These are phyloP conservation scores for Ascochyta clinopodiicola DNA, from an alignment of 2,329 filamentous ascomycete species.

Conservation along the genomic window DNA sequence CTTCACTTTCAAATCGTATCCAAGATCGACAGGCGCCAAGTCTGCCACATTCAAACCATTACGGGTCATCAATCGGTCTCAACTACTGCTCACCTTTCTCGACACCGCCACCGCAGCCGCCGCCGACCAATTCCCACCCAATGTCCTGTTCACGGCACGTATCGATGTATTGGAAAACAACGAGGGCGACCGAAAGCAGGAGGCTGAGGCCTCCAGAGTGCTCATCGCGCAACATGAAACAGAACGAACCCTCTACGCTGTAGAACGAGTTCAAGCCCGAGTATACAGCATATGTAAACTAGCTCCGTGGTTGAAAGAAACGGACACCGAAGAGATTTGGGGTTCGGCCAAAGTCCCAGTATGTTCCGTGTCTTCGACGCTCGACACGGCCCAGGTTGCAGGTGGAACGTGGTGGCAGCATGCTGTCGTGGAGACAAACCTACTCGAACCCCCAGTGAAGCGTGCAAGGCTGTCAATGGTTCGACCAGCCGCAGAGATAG, in stretches of 20 bases:
- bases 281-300: slow-evolving; percentile 74
- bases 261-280: slow-evolving; percentile 68
- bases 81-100: slow-evolving; percentile 49
- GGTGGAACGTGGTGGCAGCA: slow-evolving; percentile 42
- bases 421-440: slow-evolving; percentile 30
- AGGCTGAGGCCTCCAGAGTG: slow-evolving; percentile 25
- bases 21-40: slow-evolving; percentile 36
- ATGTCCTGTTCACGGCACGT: slow-evolving; percentile 44
- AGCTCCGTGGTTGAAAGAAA: slow-evolving; percentile 69
- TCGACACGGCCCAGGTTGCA: not conserved
- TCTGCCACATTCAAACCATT: slow-evolving; percentile 43
- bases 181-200: slow-evolving; percentile 12
- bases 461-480: slow-evolving; percentile 42
- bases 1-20: slow-evolving; percentile 43
- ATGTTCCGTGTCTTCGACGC: slow-evolving; percentile 66
- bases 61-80: slow-evolving; percentile 43
- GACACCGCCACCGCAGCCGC: slow-evolving; percentile 36
- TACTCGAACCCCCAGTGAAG: slow-evolving; percentile 26
- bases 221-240: slow-evolving; percentile 45
- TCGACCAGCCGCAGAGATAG: slow-evolving; percentile 22
- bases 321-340: slow-evolving; percentile 54
- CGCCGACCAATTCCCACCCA: slow-evolving; percentile 29
- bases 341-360: slow-evolving; percentile 44
- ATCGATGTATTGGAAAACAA: slow-evolving; percentile 42
- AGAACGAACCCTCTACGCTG: slow-evolving; percentile 79